Conservation (phyloP, 1,139 yeast genomes). For the Geotrichum histeridarum region DNA sequence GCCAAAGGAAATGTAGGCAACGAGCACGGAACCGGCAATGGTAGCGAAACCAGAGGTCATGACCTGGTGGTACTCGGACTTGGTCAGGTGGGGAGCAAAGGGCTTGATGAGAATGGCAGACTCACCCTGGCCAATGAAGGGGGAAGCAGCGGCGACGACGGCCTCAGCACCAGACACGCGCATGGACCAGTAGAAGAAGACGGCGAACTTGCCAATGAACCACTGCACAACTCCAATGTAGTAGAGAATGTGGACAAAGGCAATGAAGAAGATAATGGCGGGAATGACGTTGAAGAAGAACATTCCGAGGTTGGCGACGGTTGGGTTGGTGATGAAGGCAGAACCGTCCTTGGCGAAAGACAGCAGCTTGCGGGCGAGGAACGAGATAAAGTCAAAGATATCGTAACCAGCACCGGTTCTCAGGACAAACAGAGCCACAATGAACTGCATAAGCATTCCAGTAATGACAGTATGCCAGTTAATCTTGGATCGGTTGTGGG, state of each 20-base stretch:
- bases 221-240: slow-evolving; percentile 60
- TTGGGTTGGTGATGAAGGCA: slow-evolving; percentile 48
- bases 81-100: slow-evolving; percentile 56
- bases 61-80: slow-evolving; percentile 60
- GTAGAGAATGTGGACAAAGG: slow-evolving; percentile 58
- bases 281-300: slow-evolving; percentile 61
- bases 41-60: slow-evolving; percentile 67
- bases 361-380: slow-evolving; percentile 54
- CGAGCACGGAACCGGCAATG: slow-evolving; percentile 62
- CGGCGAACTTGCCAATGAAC: slow-evolving; percentile 56
- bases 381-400: slow-evolving; percentile 57
- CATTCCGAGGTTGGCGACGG: slow-evolving; percentile 11
- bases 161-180: slow-evolving; percentile 64
- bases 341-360: slow-evolving; percentile 62
- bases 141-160: slow-evolving; percentile 64
- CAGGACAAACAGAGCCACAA: slow-evolving; percentile 57
- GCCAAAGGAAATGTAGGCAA: slow-evolving; percentile 61
- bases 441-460: slow-evolving; percentile 59
- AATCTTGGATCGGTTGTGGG: slow-evolving; percentile 45
- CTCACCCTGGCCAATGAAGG: slow-evolving; percentile 67
- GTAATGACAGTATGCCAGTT: slow-evolving; percentile 61
- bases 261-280: slow-evolving; percentile 59
- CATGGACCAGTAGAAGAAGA: slow-evolving; percentile 59
- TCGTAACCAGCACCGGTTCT: slow-evolving; percentile 60
- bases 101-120: slow-evolving; percentile 60